Percentiles rank a stretch among this genome's conserved stretches.
Evolutionary conservation across 2,329 filamentous ascomycete species (phyloP).

Genomic region (Metarhizium brunneum): DNA sequence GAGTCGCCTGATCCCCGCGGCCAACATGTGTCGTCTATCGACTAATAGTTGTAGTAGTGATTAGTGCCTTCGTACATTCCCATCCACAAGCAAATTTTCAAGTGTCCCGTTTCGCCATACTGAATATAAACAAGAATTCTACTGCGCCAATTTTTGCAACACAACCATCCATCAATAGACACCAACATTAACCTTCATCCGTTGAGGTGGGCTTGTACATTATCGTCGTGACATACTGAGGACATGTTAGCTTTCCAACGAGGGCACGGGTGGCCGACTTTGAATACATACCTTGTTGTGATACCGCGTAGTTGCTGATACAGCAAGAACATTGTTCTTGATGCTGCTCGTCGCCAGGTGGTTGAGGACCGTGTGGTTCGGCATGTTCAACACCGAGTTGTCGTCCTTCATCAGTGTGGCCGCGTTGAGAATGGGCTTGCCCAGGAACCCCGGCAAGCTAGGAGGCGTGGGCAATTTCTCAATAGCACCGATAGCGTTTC

Average conservation of each 20-base stretch:
- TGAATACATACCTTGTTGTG: conserved; percentile 67
- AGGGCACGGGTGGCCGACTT: background rate
- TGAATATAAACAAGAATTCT: conserved; percentile 1
- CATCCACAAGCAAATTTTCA: background rate
- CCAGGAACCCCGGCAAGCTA: conserved; percentile 78
- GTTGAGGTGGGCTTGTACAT: conserved; percentile 82
- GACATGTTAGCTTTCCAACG: background rate
- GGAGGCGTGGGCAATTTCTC: conserved; percentile 77
- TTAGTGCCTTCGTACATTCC: background rate
- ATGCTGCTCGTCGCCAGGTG: conserved; percentile 97
- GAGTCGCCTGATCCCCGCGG: background rate
- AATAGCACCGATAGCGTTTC: conserved; percentile 64
- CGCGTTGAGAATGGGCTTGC: conserved; percentile 90
- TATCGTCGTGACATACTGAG: conserved; percentile 90
- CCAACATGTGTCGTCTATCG: background rate
- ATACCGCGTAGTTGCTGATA: conserved; percentile 94
- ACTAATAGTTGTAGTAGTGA: background rate
- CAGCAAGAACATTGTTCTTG: conserved; percentile 89
- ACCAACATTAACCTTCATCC: conserved; percentile 30
- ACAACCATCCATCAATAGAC: background rate
- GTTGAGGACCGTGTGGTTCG: conserved; percentile 94
- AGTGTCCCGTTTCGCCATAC: background rate
- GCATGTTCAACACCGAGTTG: conserved; percentile 92
- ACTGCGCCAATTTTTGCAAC: background rate
- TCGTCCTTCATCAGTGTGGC: conserved; percentile 93